A percentile compares a stretch with the other conserved stretches of the same genome.
These are phyloP conservation scores for Knoxdaviesia proteae DNA, from an alignment of 2,329 filamentous ascomycete genomes.

Conservation along the genomic window DNA sequence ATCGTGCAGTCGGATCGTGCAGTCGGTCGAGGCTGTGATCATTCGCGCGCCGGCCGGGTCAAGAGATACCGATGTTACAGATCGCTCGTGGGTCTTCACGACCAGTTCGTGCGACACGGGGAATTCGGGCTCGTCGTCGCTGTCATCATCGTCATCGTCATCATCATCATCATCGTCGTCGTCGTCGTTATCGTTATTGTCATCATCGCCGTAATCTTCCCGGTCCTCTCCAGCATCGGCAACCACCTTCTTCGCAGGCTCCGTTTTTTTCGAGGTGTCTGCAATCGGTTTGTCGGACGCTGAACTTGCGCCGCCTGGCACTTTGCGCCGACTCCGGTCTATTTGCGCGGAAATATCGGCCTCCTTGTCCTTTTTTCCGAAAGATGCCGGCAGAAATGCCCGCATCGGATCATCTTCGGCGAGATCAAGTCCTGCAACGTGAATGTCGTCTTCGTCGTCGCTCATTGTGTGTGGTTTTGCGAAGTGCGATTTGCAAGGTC, in stretches of 20 bases:
- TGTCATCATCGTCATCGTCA: conserved; percentile 36
- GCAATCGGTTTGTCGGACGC: conserved; percentile 9
- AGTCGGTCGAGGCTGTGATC: conserved; percentile 80
- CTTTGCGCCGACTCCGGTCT: conserved; percentile 48
- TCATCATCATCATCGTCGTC: conserved; percentile 26
- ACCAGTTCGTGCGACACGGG: conserved; percentile 85
- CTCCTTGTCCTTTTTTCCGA: conserved; percentile 62
- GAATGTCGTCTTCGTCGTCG: conserved; percentile 37
- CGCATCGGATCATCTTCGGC: conserved; percentile 49
- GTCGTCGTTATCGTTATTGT: conserved; percentile 16
- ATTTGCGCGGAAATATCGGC: conserved; percentile 64
- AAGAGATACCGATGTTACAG: conserved; percentile 65
- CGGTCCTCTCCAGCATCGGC: conserved; percentile 5
- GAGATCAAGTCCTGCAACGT: conserved; percentile 23
- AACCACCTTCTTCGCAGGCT: not conserved
- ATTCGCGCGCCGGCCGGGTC: conserved; percentile 72
- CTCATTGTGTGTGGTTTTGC: conserved; percentile 11
- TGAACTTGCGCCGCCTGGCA: conserved; percentile 3
- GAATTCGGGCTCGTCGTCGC: conserved; percentile 66
- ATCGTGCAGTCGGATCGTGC: conserved; percentile 80
- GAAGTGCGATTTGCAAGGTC: too few relatives aligned
- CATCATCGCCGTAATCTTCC: conserved; percentile 20
- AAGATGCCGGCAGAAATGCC: conserved; percentile 59
- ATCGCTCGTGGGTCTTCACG: conserved; percentile 76
- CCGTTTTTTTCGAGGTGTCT: too few relatives aligned